phyloP scores from a whole-genome alignment of 306 rosid species.

The Vigna mungo region DNA sequence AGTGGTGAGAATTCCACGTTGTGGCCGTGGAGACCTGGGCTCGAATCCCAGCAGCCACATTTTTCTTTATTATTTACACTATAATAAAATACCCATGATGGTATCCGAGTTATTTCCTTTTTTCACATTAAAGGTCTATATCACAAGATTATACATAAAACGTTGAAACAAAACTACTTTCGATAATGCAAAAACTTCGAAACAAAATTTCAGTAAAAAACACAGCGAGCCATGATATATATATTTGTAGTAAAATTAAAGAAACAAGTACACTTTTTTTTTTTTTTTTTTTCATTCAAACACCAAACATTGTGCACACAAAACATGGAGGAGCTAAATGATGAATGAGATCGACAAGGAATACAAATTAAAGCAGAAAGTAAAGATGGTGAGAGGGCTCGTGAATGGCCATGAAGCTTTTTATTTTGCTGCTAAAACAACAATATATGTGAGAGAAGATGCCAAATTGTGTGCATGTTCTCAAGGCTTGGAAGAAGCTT shows the following conservation, averaged over 20 bases:
- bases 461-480: slow-evolving; percentile 3
- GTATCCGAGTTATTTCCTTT: too few species aligned
- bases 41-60: slow-evolving; percentile 38
- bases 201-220: too few species aligned
- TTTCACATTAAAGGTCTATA: too few species aligned
- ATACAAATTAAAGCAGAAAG: neutral
- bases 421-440: slow-evolving; percentile 35
- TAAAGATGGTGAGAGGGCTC: slow-evolving; percentile 12
- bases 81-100: too few species aligned
- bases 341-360: neutral
- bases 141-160: too few species aligned
- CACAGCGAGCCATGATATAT: neutral
- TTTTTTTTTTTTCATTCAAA: neutral
- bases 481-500: slow-evolving; percentile 45
- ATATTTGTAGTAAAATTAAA: neutral
- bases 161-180: too few species aligned
- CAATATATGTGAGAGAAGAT: neutral
- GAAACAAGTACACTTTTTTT: neutral
- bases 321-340: slow-evolving; percentile 1
- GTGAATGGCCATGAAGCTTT: slow-evolving; percentile 33
- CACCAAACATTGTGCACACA: slow-evolving; percentile 11
- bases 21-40: slow-evolving; percentile 63
- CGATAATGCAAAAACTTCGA: too few species aligned
- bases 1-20: slow-evolving; percentile 61
- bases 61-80: too few species aligned